These are phyloP conservation scores for Leccinum obscurum DNA, from an alignment of 768 basidiomycete species.

Conservation along the genomic window DNA sequence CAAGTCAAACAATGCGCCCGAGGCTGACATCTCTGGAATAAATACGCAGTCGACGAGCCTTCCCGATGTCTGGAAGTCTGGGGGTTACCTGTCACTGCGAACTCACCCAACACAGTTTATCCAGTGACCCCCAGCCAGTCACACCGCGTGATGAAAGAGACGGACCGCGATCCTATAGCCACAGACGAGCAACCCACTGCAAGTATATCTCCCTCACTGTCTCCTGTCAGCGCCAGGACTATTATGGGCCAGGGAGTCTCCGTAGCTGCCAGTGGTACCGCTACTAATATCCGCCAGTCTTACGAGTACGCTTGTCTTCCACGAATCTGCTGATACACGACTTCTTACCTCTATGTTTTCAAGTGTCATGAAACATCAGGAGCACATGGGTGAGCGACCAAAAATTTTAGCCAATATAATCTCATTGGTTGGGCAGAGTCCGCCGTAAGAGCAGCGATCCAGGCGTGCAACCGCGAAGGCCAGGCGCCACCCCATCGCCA, in stretches of 20 bases:
- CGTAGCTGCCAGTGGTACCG: too few species aligned
- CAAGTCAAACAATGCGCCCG: neutral
- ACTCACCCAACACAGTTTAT: too few species aligned
- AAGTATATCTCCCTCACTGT: too few species aligned
- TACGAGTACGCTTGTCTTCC: neutral
- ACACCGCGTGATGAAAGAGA: too few species aligned
- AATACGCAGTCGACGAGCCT: slow-evolving; percentile 55
- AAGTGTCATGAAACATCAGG: slow-evolving; percentile 33
- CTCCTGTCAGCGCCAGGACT: too few species aligned
- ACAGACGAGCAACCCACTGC: too few species aligned
- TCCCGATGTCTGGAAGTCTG: slow-evolving; percentile 35
- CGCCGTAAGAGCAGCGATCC: neutral
- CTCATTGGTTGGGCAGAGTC: neutral
- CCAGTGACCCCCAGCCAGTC: too few species aligned
- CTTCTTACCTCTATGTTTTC: neutral
- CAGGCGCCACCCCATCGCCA: slow-evolving; percentile 11
- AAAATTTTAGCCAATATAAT: neutral
- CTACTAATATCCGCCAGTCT: neutral
- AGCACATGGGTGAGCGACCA: slow-evolving; percentile 37
- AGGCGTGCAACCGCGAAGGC: neutral
- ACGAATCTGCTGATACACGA: slow-evolving; percentile 24
- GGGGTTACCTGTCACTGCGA: neutral
- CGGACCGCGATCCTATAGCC: too few species aligned
- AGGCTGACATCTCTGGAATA: slow-evolving; percentile 5
- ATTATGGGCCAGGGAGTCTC: too few species aligned